Evolutionary conservation across 2,329 filamentous ascomycete genomes (phyloP).

Genomic region (Aureobasidium zeae): DNA sequence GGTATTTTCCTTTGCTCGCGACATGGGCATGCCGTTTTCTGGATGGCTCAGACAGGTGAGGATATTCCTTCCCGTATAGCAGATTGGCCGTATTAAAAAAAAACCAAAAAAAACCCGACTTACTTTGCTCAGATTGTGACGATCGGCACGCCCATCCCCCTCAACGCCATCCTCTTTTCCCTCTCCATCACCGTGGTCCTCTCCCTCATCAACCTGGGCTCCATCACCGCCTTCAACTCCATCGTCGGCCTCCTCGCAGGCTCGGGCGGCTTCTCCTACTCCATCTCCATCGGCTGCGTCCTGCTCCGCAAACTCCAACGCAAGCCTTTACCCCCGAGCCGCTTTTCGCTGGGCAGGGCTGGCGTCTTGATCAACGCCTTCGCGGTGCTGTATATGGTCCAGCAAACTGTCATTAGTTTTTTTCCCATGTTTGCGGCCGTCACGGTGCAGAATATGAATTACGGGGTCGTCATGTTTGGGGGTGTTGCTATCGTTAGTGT

Average conservation of each 20-base stretch:
- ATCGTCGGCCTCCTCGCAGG: conserved; percentile 33
- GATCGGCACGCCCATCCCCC: conserved; percentile 19
- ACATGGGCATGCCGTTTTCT: conserved; percentile 31
- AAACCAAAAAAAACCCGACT: no score
- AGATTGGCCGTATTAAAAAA: conserved; percentile 16
- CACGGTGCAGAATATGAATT: conserved; percentile 19
- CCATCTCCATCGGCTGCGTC: conserved; percentile 30
- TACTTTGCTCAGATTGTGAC: background rate
- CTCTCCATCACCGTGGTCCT: conserved; percentile 23
- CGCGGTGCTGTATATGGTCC: conserved; percentile 22
- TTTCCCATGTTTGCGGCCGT: conserved; percentile 21
- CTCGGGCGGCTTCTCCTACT: conserved; percentile 34
- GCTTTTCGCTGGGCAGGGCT: conserved; percentile 22
- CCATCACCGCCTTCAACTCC: conserved; percentile 35
- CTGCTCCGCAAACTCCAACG: background rate
- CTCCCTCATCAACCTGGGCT: conserved; percentile 28
- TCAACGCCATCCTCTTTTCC: conserved; percentile 24
- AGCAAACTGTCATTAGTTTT: conserved; percentile 16
- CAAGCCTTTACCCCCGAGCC: conserved; percentile 17
- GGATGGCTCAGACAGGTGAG: conserved; percentile 23
- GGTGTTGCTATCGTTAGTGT: conserved; percentile 19
- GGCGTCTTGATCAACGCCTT: conserved; percentile 24
- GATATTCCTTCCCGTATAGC: conserved; percentile 12
- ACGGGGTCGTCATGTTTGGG: conserved; percentile 18
- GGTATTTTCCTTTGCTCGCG: conserved; percentile 36